phyloP scores from a whole-genome alignment of 1,284 basidiomycete species.

The Naganishia cerealis region DNA sequence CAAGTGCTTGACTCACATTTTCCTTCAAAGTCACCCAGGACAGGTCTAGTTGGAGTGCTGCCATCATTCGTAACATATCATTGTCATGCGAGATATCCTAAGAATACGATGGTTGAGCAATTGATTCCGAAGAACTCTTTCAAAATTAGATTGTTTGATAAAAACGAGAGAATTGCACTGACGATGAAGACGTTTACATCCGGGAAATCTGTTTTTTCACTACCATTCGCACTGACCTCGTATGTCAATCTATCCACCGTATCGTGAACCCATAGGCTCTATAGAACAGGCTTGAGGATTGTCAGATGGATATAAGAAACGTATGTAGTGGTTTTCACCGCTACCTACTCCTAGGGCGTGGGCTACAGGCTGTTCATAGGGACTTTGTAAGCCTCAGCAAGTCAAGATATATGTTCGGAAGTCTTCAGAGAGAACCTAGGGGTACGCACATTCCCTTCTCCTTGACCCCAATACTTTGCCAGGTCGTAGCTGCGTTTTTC shows the following conservation, averaged over 20 bases:
- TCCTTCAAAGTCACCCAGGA: not conserved
- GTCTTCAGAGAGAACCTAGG: not conserved
- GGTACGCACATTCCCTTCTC: not conserved
- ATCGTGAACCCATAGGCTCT: too few relatives aligned
- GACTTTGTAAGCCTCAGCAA: too few relatives aligned
- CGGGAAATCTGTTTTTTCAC: too few relatives aligned
- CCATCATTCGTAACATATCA: not conserved
- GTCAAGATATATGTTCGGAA: too few relatives aligned
- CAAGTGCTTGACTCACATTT: not conserved
- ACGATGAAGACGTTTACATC: too few relatives aligned
- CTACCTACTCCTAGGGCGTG: not conserved
- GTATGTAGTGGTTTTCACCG: too few relatives aligned
- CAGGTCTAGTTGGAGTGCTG: not conserved
- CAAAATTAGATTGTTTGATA: not conserved
- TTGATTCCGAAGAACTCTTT: not conserved
- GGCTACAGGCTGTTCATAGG: not conserved
- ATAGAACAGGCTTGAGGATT: too few relatives aligned
- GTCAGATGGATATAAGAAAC: too few relatives aligned
- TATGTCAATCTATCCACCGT: too few relatives aligned
- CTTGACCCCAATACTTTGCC: not conserved
- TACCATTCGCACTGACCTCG: too few relatives aligned
- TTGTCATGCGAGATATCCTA: not conserved
- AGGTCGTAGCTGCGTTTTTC: not conserved
- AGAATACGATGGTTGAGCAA: not conserved
- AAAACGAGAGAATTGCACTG: too few relatives aligned